A percentile compares a stretch with the other conserved stretches of the same genome.
phyloP scores from a whole-genome alignment of 768 basidiomycete species.

The Asterophora parasitica region DNA sequence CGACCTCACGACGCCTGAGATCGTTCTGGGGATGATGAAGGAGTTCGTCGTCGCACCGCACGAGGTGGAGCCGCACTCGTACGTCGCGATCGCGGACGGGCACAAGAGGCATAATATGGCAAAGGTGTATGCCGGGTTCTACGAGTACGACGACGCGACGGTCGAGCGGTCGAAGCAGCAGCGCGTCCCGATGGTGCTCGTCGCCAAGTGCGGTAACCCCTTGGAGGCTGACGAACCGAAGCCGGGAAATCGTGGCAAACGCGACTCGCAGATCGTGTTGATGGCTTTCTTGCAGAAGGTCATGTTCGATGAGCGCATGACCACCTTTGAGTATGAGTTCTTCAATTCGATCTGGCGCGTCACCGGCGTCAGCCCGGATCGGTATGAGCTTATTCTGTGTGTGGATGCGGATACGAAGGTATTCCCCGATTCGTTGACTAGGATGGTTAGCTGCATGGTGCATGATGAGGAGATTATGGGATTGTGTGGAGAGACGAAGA shows the following conservation, averaged over 20 bases:
- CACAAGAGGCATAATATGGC: conserved; percentile 99
- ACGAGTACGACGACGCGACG: conserved; percentile 89
- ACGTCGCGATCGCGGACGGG: conserved; percentile 99
- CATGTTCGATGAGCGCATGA: conserved; percentile 99
- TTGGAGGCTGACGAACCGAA: conserved; percentile 85
- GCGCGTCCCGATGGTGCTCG: conserved; percentile 91
- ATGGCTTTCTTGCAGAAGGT: conserved; percentile 99
- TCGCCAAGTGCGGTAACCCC: conserved; percentile 94
- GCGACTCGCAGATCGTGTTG: conserved; percentile 95
- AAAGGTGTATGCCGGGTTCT: conserved; percentile 96
- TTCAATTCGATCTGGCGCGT: conserved; percentile 98
- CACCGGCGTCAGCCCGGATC: conserved; percentile 93
- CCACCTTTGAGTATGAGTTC: conserved; percentile 98
- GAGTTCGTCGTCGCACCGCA: conserved; percentile 75
- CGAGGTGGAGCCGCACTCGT: conserved; percentile 91
- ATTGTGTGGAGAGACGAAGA: conserved; percentile 98
- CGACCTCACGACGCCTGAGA: conserved; percentile 85
- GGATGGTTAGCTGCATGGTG: conserved; percentile 96
- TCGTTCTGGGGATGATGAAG: conserved; percentile 95
- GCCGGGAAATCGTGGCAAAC: conserved; percentile 98
- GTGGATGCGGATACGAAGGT: conserved; percentile 99
- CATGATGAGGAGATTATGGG: conserved; percentile 99
- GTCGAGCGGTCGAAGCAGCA: conserved; percentile 92
- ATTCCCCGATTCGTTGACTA: conserved; percentile 94
- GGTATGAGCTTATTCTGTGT: conserved; percentile 92